A percentile compares a stretch with the other conserved stretches of the same genome.
phyloP scores from a whole-genome alignment of 2,329 filamentous ascomycete species.

The Ascosphaera pollenicola region DNA sequence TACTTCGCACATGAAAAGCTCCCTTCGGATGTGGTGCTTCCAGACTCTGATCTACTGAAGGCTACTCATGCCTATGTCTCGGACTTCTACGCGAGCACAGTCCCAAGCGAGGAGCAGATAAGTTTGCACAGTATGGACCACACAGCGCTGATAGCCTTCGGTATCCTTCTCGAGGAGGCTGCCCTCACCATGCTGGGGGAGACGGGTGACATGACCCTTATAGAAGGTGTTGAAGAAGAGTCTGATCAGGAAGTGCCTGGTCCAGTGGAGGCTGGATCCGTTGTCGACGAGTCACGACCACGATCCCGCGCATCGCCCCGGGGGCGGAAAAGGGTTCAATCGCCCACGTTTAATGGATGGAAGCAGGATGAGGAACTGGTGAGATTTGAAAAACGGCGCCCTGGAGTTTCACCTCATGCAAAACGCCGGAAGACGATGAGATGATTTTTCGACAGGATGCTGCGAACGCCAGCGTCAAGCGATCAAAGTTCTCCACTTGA shows the following conservation, averaged over 20 bases:
- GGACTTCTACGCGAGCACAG: constrained; percentile 27
- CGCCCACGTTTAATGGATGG: constrained; percentile 1
- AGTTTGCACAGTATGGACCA: constrained; percentile 36
- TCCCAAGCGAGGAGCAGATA: constrained; percentile 12
- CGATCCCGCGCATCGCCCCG: constrained; percentile 1
- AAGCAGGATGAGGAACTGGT: constrained; percentile 1
- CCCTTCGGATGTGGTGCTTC: constrained; percentile 19
- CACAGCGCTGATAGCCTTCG: constrained; percentile 37
- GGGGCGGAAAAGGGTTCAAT: background rate
- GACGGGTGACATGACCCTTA: constrained; percentile 35
- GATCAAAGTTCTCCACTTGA: too few species aligned
- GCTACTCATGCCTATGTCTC: constrained; percentile 34
- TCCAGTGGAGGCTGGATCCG: background rate
- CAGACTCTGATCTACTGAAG: constrained; percentile 33
- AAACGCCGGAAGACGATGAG: too few species aligned
- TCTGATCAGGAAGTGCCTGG: constrained; percentile 7
- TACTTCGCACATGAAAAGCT: constrained; percentile 32
- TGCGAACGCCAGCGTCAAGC: too few species aligned
- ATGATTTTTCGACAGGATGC: too few species aligned
- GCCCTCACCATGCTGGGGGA: constrained; percentile 28
- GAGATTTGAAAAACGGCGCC: background rate
- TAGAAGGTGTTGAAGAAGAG: constrained; percentile 22
- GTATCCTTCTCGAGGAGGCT: constrained; percentile 37
- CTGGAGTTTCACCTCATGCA: background rate
- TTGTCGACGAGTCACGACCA: background rate